Evolutionary conservation across 225 moss, liverwort and hornwort species (phyloP).

Genomic region (Antitrichia curtipendula): DNA sequence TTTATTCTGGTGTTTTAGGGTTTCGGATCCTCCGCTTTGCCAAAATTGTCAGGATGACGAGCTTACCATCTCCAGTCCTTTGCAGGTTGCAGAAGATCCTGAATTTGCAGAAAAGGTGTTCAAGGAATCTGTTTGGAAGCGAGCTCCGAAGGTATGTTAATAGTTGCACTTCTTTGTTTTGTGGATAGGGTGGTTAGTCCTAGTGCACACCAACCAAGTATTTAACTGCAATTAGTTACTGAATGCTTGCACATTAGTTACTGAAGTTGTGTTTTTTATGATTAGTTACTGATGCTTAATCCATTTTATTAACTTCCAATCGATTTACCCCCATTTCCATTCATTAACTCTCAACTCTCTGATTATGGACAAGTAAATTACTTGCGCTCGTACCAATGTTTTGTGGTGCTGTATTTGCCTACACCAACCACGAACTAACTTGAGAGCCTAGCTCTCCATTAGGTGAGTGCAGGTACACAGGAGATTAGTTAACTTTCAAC

Average conservation of each 20-base stretch:
- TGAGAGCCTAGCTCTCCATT: background rate
- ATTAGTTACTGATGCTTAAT: background rate
- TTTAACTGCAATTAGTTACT: background rate
- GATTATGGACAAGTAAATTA: background rate
- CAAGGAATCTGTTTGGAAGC: background rate
- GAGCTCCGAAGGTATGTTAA: constrained; percentile 50
- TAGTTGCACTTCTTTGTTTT: background rate
- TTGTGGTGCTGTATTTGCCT: background rate
- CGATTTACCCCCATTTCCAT: background rate
- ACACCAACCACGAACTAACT: background rate
- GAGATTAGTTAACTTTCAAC: background rate
- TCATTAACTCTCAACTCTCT: background rate
- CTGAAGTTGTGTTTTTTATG: background rate
- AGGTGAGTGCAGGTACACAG: background rate
- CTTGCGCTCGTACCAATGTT: background rate
- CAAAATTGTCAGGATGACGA: background rate
- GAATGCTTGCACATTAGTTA: background rate
- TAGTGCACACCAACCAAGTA: background rate
- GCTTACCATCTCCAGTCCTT: background rate
- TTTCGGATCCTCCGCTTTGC: background rate
- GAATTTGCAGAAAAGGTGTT: constrained; percentile 1
- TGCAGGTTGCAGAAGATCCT: constrained; percentile 12
- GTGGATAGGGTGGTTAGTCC: background rate
- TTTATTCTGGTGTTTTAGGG: background rate
- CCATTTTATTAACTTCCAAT: background rate